These are phyloP conservation scores for Misopates orontium DNA, from an alignment of 257 asterid species.

Conservation along the genomic window DNA sequence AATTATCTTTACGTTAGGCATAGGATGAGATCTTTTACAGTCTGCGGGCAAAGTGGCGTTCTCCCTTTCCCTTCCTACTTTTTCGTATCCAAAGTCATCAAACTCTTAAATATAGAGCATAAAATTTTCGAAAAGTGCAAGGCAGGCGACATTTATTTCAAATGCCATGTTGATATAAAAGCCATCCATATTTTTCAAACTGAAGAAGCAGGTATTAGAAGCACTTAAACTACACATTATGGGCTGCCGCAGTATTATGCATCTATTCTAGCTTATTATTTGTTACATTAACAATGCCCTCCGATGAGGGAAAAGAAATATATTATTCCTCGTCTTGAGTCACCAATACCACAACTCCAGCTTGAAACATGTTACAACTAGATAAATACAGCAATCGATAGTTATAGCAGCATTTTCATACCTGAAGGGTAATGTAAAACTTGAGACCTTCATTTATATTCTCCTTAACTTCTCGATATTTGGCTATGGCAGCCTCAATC, in stretches of 20 bases:
- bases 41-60: no score
- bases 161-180: background rate
- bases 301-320: conserved; percentile 12
- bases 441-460: conserved; percentile 94
- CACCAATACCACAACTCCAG: conserved; percentile 16
- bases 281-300: conserved; percentile 9
- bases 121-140: background rate
- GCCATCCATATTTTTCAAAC: background rate
- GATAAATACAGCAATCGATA: conserved; percentile 16
- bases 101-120: background rate
- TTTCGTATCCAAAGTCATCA: conserved; percentile 14
- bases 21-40: no score
- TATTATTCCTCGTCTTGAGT: conserved; percentile 1
- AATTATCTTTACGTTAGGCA: no score
- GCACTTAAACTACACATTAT: conserved; percentile 17
- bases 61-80: no score
- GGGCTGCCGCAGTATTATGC: conserved; percentile 5
- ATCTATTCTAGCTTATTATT: conserved; percentile 14
- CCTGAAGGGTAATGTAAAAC: conserved; percentile 97
- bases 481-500: conserved; percentile 94
- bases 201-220: background rate
- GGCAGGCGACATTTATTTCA: conserved; percentile 1
- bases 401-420: conserved; percentile 29
- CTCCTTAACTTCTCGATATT: conserved; percentile 83
- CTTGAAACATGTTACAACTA: background rate